phyloP scores from a whole-genome alignment of 1,139 yeast species.

The Taphrina flavorubra region DNA sequence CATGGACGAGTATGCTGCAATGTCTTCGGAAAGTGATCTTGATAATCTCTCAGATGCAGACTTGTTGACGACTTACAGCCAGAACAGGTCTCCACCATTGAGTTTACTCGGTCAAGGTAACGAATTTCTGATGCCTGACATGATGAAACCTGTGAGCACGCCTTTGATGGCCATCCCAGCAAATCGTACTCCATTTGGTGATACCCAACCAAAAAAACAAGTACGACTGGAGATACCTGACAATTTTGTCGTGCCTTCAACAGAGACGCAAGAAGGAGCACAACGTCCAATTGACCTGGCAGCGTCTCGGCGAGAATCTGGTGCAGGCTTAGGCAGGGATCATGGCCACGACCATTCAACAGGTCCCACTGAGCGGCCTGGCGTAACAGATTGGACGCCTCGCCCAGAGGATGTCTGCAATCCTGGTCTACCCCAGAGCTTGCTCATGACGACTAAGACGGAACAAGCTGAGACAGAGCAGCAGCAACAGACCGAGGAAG shows the following conservation, averaged over 20 bases:
- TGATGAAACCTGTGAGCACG: slow-evolving; percentile 39
- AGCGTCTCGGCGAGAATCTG: not conserved
- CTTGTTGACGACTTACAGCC: not conserved
- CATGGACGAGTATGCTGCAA: slow-evolving; percentile 58
- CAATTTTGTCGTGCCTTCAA: not conserved
- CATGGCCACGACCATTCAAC: not conserved
- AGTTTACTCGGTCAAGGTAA: slow-evolving; percentile 18
- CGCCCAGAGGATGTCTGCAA: not conserved
- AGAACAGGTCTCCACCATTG: not conserved
- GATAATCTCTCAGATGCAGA: slow-evolving; percentile 11
- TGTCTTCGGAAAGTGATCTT: slow-evolving; percentile 13
- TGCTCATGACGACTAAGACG: not conserved
- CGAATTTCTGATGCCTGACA: slow-evolving; percentile 25
- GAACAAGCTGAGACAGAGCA: not conserved
- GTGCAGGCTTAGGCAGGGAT: not conserved
- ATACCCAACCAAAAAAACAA: slow-evolving; percentile 7
- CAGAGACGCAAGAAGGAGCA: not conserved
- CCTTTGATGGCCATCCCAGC: slow-evolving; percentile 75
- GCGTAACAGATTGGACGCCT: not conserved
- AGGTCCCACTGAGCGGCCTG: not conserved
- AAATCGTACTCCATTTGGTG: slow-evolving; percentile 52
- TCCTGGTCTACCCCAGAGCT: not conserved
- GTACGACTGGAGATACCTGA: slow-evolving; percentile 3
- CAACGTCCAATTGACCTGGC: not conserved
- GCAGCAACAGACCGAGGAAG: slow-evolving; percentile 3